These are phyloP conservation scores for Albophoma yamanashiensis DNA, from an alignment of 2,329 filamentous ascomycete species.

Conservation along the genomic window DNA sequence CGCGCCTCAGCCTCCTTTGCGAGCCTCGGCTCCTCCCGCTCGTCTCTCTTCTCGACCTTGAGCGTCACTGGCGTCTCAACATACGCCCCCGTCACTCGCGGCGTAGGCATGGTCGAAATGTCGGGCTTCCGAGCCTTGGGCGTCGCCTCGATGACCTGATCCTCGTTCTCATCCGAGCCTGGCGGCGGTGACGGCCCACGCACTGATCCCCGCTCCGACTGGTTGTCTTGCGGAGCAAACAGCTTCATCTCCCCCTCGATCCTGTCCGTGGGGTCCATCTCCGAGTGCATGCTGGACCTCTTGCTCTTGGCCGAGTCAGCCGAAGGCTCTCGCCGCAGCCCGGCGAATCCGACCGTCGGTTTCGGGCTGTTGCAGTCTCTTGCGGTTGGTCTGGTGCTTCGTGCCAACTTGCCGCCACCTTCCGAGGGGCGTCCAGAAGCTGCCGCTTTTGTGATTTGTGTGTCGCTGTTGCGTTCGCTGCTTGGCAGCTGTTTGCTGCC, in stretches of 20 bases:
- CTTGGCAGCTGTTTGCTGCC: conserved; percentile 11
- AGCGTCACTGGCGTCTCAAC: conserved; percentile 43
- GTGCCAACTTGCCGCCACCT: conserved; percentile 6
- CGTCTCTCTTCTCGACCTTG: conserved; percentile 22
- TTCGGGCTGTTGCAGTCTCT: conserved; percentile 16
- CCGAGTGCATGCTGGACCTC: conserved; percentile 37
- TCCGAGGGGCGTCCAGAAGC: conserved; percentile 8
- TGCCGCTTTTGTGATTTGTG: conserved; percentile 3
- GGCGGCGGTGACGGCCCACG: conserved; percentile 33
- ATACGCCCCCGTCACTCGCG: conserved; percentile 43
- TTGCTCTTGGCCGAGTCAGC: conserved; percentile 38
- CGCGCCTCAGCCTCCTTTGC: conserved; percentile 2
- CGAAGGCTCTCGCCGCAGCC: conserved; percentile 31
- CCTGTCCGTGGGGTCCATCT: conserved; percentile 43
- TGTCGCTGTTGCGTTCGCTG: conserved; percentile 5
- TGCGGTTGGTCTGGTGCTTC: conserved; percentile 6
- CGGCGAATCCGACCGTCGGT: conserved; percentile 36
- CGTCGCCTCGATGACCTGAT: conserved; percentile 30
- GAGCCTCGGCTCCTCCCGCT: conserved; percentile 7
- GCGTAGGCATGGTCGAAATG: conserved; percentile 39
- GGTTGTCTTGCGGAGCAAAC: conserved; percentile 42
- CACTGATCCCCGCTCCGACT: conserved; percentile 44
- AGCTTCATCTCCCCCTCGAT: conserved; percentile 46
- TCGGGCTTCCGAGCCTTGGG: conserved; percentile 34
- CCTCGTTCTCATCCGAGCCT: conserved; percentile 22